Conservation (phyloP, 257 asterid genomes). For the Thymus mandschuricus region DNA sequence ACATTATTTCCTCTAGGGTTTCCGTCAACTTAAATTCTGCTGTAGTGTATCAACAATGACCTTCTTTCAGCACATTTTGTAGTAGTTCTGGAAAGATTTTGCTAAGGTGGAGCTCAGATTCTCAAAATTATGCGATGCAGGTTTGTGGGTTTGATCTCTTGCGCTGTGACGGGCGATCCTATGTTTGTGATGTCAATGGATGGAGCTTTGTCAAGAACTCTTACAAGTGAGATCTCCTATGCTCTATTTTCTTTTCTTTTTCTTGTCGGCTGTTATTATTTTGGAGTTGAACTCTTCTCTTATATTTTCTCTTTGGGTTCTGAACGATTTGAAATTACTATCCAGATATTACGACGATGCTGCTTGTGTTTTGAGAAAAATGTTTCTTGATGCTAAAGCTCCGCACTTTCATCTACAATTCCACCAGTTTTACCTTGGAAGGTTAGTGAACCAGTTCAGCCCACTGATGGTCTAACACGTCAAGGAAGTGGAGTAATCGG, state of each 20-base stretch:
- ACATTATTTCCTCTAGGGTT: neutral
- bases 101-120: neutral
- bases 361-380: conserved; percentile 92
- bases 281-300: neutral
- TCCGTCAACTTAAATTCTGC: neutral
- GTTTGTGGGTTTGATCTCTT: conserved; percentile 99
- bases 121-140: conserved; percentile 33
- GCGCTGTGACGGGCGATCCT: conserved; percentile 96
- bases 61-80: neutral
- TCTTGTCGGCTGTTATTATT: neutral
- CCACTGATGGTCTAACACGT: conserved; percentile 86
- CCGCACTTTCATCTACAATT: conserved; percentile 88
- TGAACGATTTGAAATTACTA: conserved; percentile 21
- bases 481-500: conserved; percentile 96
- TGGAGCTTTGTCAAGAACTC: conserved; percentile 99
- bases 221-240: conserved; percentile 62
- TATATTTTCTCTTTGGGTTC: conserved; percentile 4
- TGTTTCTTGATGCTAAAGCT: conserved; percentile 97
- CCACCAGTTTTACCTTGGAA: conserved; percentile 96
- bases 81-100: neutral
- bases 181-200: conserved; percentile 97
- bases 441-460: conserved; percentile 82
- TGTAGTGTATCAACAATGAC: neutral
- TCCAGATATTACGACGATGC: conserved; percentile 93
- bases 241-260: conserved; percentile 8